Conservation (phyloP, 2,329 filamentous ascomycete genomes). For the Balansia obtecta region DNA sequence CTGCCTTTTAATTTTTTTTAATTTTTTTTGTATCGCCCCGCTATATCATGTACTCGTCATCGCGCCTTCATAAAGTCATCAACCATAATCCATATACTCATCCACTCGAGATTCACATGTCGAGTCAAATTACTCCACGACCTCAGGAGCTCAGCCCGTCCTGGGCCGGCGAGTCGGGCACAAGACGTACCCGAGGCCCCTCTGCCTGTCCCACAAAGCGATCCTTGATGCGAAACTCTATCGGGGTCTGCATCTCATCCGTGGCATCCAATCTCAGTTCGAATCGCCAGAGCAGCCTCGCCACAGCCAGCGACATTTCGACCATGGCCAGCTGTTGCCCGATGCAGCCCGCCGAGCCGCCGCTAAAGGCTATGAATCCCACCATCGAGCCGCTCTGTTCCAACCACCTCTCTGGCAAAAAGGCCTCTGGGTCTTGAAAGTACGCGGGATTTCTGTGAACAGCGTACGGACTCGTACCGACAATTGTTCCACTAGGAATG, state of each 20-base stretch:
- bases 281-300: not conserved
- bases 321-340: not conserved
- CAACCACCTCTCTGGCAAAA: slow-evolving; percentile 5
- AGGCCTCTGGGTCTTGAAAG: slow-evolving; percentile 1
- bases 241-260: not conserved
- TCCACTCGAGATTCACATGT: no score
- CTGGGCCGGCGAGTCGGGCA: not conserved
- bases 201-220: not conserved
- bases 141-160: not conserved
- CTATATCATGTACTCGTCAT: no score
- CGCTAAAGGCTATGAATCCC: not conserved
- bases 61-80: no score
- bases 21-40: no score
- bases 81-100: no score
- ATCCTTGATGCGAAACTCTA: not conserved
- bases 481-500: not conserved
- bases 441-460: slow-evolving; percentile 1
- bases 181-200: not conserved
- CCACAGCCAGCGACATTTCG: not conserved
- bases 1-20: no score
- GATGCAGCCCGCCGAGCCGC: slow-evolving; percentile 3
- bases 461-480: not conserved
- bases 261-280: not conserved
- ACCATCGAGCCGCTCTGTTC: not conserved
- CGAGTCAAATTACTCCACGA: no score